Evolutionary conservation across 2,329 filamentous ascomycete genomes (phyloP).

Genomic region (Penicillium sp.): DNA sequence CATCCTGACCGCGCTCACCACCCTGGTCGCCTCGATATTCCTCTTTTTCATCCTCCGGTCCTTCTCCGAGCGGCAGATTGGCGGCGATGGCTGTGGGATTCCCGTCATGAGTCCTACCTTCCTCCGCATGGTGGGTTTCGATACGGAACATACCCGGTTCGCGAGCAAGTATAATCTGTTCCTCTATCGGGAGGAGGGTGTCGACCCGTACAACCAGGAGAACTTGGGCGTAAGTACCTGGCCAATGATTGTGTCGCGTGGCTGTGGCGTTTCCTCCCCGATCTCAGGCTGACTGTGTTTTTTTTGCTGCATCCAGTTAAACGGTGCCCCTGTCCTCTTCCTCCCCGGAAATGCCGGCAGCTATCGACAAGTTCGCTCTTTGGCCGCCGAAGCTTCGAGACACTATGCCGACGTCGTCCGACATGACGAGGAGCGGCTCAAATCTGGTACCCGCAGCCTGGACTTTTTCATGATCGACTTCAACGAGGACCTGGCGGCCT

Average conservation of each 20-base stretch:
- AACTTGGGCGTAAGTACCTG: slow-evolving; percentile 43
- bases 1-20: slow-evolving; percentile 47
- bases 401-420: slow-evolving; percentile 76
- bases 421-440: slow-evolving; percentile 58
- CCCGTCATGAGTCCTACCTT: slow-evolving; percentile 93
- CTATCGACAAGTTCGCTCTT: slow-evolving; percentile 92
- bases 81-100: slow-evolving; percentile 89
- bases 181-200: slow-evolving; percentile 79
- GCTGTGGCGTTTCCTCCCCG: slow-evolving; percentile 19
- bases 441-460: slow-evolving; percentile 66
- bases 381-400: slow-evolving; percentile 83
- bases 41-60: slow-evolving; percentile 65
- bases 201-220: slow-evolving; percentile 71
- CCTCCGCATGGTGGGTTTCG: slow-evolving; percentile 76
- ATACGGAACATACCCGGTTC: slow-evolving; percentile 95
- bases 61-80: slow-evolving; percentile 66
- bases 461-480: slow-evolving; percentile 99
- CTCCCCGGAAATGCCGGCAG: slow-evolving; percentile 96
- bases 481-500: slow-evolving; percentile 96
- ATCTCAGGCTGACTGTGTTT: too few species aligned
- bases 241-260: too few species aligned
- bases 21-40: slow-evolving; percentile 46
- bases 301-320: too few species aligned
- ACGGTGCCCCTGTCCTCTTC: slow-evolving; percentile 86
- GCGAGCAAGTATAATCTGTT: slow-evolving; percentile 95